These are phyloP conservation scores for Colletotrichum viniferum DNA, from an alignment of 2,329 filamentous ascomycete genomes.

Conservation along the genomic window DNA sequence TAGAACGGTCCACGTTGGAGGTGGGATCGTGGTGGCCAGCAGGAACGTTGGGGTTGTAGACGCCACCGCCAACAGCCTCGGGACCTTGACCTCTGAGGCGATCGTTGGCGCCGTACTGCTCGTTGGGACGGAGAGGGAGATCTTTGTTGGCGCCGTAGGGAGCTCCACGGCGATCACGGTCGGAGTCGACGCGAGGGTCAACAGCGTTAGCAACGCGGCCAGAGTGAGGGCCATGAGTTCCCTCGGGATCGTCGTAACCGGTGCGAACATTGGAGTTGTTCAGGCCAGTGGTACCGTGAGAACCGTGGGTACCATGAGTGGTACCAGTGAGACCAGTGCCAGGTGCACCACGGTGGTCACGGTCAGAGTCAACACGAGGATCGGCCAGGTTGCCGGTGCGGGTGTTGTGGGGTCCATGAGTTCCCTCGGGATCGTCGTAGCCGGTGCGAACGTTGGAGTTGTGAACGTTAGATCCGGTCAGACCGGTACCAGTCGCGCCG, in stretches of 20 bases:
- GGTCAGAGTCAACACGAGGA: slow-evolving; percentile 15
- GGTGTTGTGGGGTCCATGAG: slow-evolving; percentile 36
- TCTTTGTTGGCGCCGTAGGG: slow-evolving; percentile 10
- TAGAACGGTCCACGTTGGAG: slow-evolving; percentile 4
- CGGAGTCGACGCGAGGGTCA: slow-evolving; percentile 16
- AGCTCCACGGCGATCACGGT: slow-evolving; percentile 21
- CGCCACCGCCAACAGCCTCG: background rate
- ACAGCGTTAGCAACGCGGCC: background rate
- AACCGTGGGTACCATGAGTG: slow-evolving; percentile 8
- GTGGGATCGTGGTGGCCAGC: slow-evolving; percentile 14
- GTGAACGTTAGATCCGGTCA: slow-evolving; percentile 1
- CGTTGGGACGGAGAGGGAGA: slow-evolving; percentile 13
- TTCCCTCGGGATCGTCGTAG: slow-evolving; percentile 27
- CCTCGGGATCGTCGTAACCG: slow-evolving; percentile 1
- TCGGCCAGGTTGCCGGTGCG: slow-evolving; percentile 29
- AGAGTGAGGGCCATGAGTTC: slow-evolving; percentile 1
- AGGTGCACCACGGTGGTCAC: background rate
- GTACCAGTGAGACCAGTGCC: slow-evolving; percentile 21
- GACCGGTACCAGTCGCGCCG: background rate
- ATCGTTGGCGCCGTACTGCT: background rate
- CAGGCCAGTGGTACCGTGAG: background rate
- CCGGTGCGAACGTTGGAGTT: background rate
- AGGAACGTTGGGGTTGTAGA: background rate
- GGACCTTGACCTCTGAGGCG: background rate
- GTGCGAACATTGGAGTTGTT: background rate